Conservation (phyloP, 345 rosid species). For the Euphorbia pulcherrima region DNA sequence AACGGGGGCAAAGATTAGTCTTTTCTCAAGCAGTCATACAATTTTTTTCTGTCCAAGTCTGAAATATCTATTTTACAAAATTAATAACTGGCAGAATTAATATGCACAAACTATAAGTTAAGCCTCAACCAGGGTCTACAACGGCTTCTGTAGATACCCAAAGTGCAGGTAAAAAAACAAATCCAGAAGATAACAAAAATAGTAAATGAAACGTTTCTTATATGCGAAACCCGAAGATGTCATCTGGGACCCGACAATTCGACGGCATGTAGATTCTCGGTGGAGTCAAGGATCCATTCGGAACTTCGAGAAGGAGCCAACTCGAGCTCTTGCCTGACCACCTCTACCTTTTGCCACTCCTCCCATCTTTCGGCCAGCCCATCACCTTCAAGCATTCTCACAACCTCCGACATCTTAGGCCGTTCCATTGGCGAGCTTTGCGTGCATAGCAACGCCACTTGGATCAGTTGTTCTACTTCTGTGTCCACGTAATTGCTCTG, state of each 20-base stretch:
- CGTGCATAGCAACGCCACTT: constrained; percentile 29
- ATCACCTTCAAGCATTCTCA: constrained; percentile 35
- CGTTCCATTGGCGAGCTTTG: constrained; percentile 31
- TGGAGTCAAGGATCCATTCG: constrained; percentile 30
- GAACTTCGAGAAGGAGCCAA: constrained; percentile 20
- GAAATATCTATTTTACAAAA: constrained; percentile 2
- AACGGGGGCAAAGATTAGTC: background rate
- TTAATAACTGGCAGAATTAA: constrained; percentile 3
- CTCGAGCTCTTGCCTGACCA: constrained; percentile 22
- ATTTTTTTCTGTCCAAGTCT: background rate
- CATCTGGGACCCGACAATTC: constrained; percentile 32
- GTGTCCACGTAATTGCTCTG: constrained; percentile 24
- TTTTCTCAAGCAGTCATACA: background rate
- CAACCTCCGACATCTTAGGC: constrained; percentile 33
- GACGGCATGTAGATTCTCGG: constrained; percentile 30
- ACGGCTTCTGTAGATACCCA: background rate
- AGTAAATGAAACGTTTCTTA: constrained; percentile 7
- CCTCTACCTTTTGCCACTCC: constrained; percentile 33
- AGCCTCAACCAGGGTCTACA: background rate
- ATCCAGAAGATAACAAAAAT: background rate
- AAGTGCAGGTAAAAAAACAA: background rate
- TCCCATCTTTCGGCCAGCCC: constrained; percentile 33
- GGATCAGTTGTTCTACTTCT: constrained; percentile 31
- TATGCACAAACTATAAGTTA: constrained; percentile 15
- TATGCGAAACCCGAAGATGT: constrained; percentile 1